phyloP scores from a whole-genome alignment of 345 rosid species.

The Populus tremula region DNA sequence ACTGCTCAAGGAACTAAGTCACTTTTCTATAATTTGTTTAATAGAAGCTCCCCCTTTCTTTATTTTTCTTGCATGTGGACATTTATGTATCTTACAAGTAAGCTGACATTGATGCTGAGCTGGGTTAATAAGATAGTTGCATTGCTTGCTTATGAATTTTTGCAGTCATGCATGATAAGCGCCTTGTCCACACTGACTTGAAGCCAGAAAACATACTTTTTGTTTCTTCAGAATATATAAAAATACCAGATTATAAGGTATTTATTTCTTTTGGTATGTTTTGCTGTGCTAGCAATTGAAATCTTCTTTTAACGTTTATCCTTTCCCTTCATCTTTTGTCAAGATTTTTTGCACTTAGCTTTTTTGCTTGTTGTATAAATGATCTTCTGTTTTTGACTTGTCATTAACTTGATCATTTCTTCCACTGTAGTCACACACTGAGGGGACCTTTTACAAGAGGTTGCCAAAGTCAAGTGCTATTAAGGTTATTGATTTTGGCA shows the following conservation, averaged over 20 bases:
- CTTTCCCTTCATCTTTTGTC: not conserved
- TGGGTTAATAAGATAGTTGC: slow-evolving; percentile 13
- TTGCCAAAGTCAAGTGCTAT: slow-evolving; percentile 71
- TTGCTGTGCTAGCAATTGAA: not conserved
- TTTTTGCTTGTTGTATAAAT: not conserved
- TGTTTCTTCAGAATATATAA: slow-evolving; percentile 57
- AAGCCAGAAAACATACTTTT: slow-evolving; percentile 68
- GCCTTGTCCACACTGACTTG: slow-evolving; percentile 62
- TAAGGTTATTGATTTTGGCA: slow-evolving; percentile 76
- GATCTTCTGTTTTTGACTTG: slow-evolving; percentile 7
- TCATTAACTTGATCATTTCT: slow-evolving; percentile 3
- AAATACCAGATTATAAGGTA: slow-evolving; percentile 63
- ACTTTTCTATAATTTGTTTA: not conserved
- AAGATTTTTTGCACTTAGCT: not conserved
- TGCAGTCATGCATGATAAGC: slow-evolving; percentile 71
- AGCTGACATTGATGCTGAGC: not conserved
- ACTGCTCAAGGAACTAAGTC: slow-evolving; percentile 5
- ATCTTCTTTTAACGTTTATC: slow-evolving; percentile 1
- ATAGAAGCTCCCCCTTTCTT: not conserved
- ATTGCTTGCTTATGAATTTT: slow-evolving; percentile 6
- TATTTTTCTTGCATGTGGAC: not conserved
- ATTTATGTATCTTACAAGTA: not conserved
- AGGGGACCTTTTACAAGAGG: slow-evolving; percentile 45
- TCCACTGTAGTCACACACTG: slow-evolving; percentile 30
- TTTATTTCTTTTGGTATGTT: not conserved